A percentile compares a stretch with the other conserved stretches of the same genome.
Conservation (phyloP, 345 rosid genomes). For the Rhizophora apiculata region DNA sequence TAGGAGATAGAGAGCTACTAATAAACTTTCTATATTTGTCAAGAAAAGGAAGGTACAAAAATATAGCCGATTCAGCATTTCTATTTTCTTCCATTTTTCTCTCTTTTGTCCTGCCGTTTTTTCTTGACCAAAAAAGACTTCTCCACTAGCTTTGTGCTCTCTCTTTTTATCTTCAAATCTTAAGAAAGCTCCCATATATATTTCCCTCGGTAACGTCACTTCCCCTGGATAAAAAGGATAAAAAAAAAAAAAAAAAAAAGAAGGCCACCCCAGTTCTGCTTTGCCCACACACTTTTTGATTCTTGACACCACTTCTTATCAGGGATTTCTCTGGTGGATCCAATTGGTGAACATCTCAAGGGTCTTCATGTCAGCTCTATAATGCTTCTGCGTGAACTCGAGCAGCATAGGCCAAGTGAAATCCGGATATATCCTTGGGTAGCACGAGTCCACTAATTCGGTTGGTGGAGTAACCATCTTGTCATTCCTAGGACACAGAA, state of each 20-base stretch:
- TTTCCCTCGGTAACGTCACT: constrained; percentile 22
- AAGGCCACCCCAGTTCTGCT: neutral
- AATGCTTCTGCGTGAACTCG: constrained; percentile 82
- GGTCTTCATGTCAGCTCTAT: constrained; percentile 89
- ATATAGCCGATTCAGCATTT: neutral
- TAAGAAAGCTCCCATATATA: neutral
- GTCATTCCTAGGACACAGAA: constrained; percentile 77
- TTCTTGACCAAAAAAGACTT: neutral
- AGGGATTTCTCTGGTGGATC: constrained; percentile 36
- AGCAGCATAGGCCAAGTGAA: constrained; percentile 81
- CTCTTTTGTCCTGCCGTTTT: neutral
- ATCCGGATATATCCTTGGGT: constrained; percentile 75
- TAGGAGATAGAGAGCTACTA: too few relatives aligned
- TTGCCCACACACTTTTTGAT: too few relatives aligned
- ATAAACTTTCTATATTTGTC: too few relatives aligned
- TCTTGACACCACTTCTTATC: neutral
- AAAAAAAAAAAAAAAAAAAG: constrained; percentile 1
- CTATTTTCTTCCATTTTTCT: neutral
- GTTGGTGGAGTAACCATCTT: constrained; percentile 74
- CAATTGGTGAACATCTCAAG: constrained; percentile 61
- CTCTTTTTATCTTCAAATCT: constrained; percentile 1
- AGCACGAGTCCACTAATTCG: constrained; percentile 48
- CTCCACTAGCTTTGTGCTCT: constrained; percentile 1
- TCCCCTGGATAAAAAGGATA: constrained; percentile 8
- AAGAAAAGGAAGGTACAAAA: neutral